These are phyloP conservation scores for Cryptosporidium sp. DNA, from an alignment of 169 alveolate genomes.

Conservation along the genomic window DNA sequence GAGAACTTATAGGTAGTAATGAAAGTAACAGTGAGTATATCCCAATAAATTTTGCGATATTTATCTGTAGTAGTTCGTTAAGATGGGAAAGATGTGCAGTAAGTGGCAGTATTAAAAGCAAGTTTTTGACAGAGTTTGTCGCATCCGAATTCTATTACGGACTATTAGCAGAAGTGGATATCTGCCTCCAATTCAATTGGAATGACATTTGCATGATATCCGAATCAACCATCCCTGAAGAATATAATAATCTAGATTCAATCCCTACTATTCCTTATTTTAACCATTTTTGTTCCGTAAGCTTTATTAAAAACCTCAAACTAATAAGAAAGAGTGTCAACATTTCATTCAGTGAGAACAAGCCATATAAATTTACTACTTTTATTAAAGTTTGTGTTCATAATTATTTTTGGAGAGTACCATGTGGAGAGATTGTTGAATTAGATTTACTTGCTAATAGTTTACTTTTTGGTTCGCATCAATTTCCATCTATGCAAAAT, in stretches of 20 bases:
- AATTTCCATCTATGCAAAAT: constrained; percentile 18
- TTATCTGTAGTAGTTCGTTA: constrained; percentile 51
- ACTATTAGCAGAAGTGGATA: constrained; percentile 11
- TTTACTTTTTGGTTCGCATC: constrained; percentile 49
- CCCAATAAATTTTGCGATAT: constrained; percentile 51
- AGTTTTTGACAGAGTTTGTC: constrained; percentile 34
- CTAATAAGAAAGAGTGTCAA: not conserved
- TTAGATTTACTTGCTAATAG: constrained; percentile 66
- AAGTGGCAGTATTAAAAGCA: not conserved
- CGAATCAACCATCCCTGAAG: constrained; percentile 17
- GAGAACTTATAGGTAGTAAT: constrained; percentile 32
- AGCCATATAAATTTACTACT: constrained; percentile 10
- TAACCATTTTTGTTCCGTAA: constrained; percentile 40
- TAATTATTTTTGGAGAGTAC: constrained; percentile 64
- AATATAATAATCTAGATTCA: constrained; percentile 7
- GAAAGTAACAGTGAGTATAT: constrained; percentile 23
- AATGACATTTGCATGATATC: constrained; percentile 45
- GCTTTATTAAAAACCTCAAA: constrained; percentile 15
- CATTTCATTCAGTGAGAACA: not conserved
- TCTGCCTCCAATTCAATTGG: constrained; percentile 7
- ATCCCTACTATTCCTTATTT: constrained; percentile 52
- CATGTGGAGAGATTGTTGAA: constrained; percentile 57
- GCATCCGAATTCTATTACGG: constrained; percentile 67
- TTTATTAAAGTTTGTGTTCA: constrained; percentile 63
- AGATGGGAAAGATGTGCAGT: constrained; percentile 54